phyloP scores from a whole-genome alignment of 176 grass and related monocot species.

The Oryza meyeriana region DNA sequence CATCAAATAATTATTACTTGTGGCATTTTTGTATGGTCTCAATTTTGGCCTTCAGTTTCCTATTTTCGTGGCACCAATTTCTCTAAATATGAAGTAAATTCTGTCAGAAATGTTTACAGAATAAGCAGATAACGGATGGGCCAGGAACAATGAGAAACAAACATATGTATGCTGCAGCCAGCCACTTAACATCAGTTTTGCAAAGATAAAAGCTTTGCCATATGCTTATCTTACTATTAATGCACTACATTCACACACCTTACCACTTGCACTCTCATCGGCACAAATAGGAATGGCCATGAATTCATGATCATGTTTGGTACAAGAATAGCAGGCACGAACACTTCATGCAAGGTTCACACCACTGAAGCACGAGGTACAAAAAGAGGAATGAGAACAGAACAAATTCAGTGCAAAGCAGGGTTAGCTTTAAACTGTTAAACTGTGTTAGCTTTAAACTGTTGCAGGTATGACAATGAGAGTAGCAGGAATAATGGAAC shows the following conservation, averaged over 20 bases:
- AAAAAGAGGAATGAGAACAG: too few species aligned
- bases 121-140: too few species aligned
- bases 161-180: background rate
- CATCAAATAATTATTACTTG: slow-evolving; percentile 24
- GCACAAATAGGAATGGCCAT: background rate
- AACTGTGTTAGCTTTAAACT: too few species aligned
- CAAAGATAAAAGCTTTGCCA: too few species aligned
- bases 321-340: background rate
- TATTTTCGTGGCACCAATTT: slow-evolving; percentile 55
- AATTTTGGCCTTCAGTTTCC: slow-evolving; percentile 47
- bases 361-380: background rate
- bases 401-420: too few species aligned
- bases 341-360: background rate
- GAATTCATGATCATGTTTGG: background rate
- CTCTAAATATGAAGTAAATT: slow-evolving; percentile 17
- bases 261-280: background rate
- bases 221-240: background rate
- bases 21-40: slow-evolving; percentile 55
- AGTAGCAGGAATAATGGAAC: too few species aligned
- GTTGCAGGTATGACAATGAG: too few species aligned
- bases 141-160: too few species aligned
- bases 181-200: background rate
- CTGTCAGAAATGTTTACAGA: too few species aligned
- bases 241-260: background rate
- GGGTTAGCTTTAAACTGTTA: too few species aligned